Evolutionary conservation across 2,329 filamentous ascomycete genomes (phyloP).

Genomic region (Metarhizium robertsii): DNA sequence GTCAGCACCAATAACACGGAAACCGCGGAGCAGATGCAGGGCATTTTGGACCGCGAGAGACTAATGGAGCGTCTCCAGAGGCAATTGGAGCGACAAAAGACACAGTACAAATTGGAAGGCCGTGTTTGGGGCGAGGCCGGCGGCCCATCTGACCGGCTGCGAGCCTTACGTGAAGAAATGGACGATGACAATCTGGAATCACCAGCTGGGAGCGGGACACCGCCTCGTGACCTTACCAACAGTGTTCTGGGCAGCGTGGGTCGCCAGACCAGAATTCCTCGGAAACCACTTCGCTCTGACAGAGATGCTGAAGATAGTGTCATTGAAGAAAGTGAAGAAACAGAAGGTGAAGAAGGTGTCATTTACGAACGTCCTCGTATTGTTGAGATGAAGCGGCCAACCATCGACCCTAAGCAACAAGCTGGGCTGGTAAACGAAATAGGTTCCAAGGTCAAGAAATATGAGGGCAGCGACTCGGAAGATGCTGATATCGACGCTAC

Average conservation of each 20-base stretch:
- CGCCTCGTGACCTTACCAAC: conserved; percentile 56
- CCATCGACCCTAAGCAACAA: conserved; percentile 54
- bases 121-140: conserved; percentile 76
- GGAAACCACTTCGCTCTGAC: conserved; percentile 40
- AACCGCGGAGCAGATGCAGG: conserved; percentile 72
- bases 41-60: conserved; percentile 84
- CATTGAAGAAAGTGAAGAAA: conserved; percentile 42
- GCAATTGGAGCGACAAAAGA: conserved; percentile 94
- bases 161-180: conserved; percentile 92
- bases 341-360: conserved; percentile 44
- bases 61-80: conserved; percentile 92
- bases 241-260: conserved; percentile 66
- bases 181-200: conserved; percentile 47
- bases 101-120: conserved; percentile 93
- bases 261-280: conserved; percentile 46
- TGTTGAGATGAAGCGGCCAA: conserved; percentile 67
- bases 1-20: conserved; percentile 44
- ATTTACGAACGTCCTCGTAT: conserved; percentile 72
- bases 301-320: conserved; percentile 24
- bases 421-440: conserved; percentile 62
- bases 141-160: conserved; percentile 82
- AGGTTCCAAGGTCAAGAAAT: conserved; percentile 62
- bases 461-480: conserved; percentile 66
- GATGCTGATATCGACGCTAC: conserved; percentile 59
- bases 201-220: conserved; percentile 39